Conservation (phyloP, 2,329 filamentous ascomycete genomes). For the Penicillium crustosum region DNA sequence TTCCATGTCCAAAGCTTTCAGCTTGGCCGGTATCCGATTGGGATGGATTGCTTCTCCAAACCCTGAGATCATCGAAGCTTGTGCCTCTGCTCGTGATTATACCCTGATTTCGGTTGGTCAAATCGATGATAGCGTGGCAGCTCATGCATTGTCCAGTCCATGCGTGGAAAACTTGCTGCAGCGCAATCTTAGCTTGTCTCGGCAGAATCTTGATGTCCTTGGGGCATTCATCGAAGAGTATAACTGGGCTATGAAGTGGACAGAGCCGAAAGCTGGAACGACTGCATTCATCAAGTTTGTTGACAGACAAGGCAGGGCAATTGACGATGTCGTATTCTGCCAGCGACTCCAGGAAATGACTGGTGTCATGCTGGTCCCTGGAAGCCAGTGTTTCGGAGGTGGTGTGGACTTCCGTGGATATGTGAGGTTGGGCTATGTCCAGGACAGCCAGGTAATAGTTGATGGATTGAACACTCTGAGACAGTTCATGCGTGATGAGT, state of each 20-base stretch:
- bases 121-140: constrained; percentile 71
- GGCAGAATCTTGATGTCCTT: constrained; percentile 62
- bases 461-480: constrained; percentile 59
- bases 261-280: constrained; percentile 70
- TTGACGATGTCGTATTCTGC: constrained; percentile 71
- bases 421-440: constrained; percentile 73
- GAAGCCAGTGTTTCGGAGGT: constrained; percentile 68
- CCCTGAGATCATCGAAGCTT: constrained; percentile 57
- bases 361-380: constrained; percentile 72
- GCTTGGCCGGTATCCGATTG: constrained; percentile 71
- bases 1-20: constrained; percentile 80
- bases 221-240: constrained; percentile 63
- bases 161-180: constrained; percentile 60
- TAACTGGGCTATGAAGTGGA: constrained; percentile 60
- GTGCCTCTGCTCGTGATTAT: constrained; percentile 68
- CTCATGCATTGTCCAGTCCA: constrained; percentile 63
- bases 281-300: constrained; percentile 72
- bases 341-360: constrained; percentile 63
- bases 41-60: constrained; percentile 73
- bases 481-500: constrained; percentile 54
- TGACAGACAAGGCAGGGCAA: constrained; percentile 52
- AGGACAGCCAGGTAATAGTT: constrained; percentile 64
- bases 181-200: constrained; percentile 63
- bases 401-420: constrained; percentile 67
- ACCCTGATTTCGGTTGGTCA: constrained; percentile 76